phyloP scores from a whole-genome alignment of 140 eudicot genomes.

The Cichorium intybus region DNA sequence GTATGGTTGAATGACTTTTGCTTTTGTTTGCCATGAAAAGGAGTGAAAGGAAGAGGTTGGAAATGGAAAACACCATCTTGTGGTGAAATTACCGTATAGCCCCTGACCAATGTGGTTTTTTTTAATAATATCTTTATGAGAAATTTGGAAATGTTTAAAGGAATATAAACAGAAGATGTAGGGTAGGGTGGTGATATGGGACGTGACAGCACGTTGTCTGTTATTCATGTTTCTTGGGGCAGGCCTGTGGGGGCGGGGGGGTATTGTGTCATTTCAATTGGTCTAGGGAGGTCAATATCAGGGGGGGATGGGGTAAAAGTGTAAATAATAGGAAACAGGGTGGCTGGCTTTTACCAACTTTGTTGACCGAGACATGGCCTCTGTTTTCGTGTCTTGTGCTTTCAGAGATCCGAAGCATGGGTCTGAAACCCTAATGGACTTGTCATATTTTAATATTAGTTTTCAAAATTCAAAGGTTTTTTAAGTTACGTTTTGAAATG shows the following conservation, averaged over 20 bases:
- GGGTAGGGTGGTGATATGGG: conserved; percentile 17
- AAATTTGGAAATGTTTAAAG: background rate
- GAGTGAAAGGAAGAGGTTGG: conserved; percentile 59
- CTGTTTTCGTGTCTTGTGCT: conserved; percentile 37
- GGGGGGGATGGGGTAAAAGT: conserved; percentile 23
- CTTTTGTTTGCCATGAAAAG: conserved; percentile 66
- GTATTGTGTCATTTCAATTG: conserved; percentile 17
- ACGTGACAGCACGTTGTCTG: conserved; percentile 38
- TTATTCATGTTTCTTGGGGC: conserved; percentile 9
- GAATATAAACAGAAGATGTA: background rate
- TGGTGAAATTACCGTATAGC: conserved; percentile 45
- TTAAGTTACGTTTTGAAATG: background rate
- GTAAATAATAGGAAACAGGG: conserved; percentile 34
- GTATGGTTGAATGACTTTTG: conserved; percentile 38
- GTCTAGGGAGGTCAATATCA: background rate
- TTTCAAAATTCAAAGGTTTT: background rate
- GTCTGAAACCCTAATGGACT: conserved; percentile 32
- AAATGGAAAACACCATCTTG: conserved; percentile 35
- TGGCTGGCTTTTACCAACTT: conserved; percentile 38
- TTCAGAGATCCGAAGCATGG: conserved; percentile 50
- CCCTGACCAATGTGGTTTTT: conserved; percentile 6
- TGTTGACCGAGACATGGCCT: conserved; percentile 37
- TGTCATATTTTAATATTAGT: conserved; percentile 18
- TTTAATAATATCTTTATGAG: background rate
- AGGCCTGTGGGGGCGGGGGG: no score